Conservation (phyloP, 1,284 basidiomycete genomes). For the Ceratorhiza oryzae-sativae region DNA sequence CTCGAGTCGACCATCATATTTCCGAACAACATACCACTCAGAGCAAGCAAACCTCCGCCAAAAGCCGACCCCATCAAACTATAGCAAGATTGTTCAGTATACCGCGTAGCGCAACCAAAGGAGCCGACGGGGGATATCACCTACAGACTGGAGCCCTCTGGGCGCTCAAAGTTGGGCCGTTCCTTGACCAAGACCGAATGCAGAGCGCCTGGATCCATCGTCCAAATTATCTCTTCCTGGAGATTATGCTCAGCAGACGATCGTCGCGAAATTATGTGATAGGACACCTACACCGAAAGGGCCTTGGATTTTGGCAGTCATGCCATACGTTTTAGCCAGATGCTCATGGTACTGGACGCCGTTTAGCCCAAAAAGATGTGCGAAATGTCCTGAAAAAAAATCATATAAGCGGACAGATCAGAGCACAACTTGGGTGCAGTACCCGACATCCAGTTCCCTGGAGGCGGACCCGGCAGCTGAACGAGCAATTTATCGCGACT, state of each 20-base stretch:
- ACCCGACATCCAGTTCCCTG: not conserved
- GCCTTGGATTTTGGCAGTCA: conserved; percentile 58
- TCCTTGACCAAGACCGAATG: conserved; percentile 59
- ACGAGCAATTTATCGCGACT: not conserved
- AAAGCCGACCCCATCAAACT: conserved; percentile 45
- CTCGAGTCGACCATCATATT: not conserved
- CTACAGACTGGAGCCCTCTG: conserved; percentile 59
- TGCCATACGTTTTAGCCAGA: conserved; percentile 57
- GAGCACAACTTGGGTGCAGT: not conserved
- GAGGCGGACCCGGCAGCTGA: conserved; percentile 16
- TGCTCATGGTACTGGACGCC: conserved; percentile 50
- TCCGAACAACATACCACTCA: not conserved
- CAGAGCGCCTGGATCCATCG: conserved; percentile 59
- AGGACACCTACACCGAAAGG: conserved; percentile 59
- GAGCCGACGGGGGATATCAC: too few species aligned
- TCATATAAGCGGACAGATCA: too few species aligned
- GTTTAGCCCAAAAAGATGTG: not conserved
- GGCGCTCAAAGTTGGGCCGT: conserved; percentile 60
- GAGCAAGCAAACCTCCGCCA: conserved; percentile 51
- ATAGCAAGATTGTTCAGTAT: conserved; percentile 47
- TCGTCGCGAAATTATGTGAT: not conserved
- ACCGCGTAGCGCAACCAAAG: too few species aligned
- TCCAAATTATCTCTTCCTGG: conserved; percentile 58
- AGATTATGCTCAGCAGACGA: not conserved
- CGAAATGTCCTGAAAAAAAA: conserved; percentile 28